Base-by-base conservation (phyloP, 306 rosid genomes). In the Cyamopsis tetragonoloba region DNA sequence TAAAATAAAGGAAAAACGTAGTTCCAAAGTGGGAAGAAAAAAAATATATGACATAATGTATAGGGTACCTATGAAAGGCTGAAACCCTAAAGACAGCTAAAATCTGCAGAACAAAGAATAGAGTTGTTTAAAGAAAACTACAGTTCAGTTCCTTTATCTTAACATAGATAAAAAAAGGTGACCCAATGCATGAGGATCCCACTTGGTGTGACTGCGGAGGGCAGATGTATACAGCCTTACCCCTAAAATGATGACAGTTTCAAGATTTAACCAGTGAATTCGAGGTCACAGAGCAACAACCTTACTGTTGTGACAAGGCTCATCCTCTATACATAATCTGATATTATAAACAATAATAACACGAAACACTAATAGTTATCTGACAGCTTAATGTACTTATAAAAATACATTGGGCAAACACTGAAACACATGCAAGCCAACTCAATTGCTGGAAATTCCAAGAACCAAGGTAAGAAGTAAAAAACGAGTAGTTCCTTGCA, bases 371-470 rank as follows among this genome's bases (percentile, higher is more conserved):
- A 54, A 49, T 50, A 11, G 50, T 23, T 39, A 55, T 55, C 31
- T 55, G 37, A 31, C 24, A 15, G 26, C 3, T 55, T 55, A 55
- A 23, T 11, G 32, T 14, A 17, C 20, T 14, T 14, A 14, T 13
- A 14, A 26, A 55, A 23, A 0, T 22, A 22, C 19, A 23, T 38
- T 17, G 9, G 32, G n/a, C 11, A 28, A 53, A 47, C 31, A 5
- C 55, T 62, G 20, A 4, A 26, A 6, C 53, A 38, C 9, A 27
- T 72, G 70, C 42, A 32, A 46, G 56, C 50, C 35, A 71, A 61
- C 18, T 62, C 26, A 7, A 28, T 17, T 50, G 23, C 39, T 18
- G 44, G 1, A 11, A 54, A 55, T 55, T 38, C 28, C 74, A 27
- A 23, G 46, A 55, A 55, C 19, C 43, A 55, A 39, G 42, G 50